phyloP scores from a whole-genome alignment of 2,329 filamentous ascomycete genomes.

The Aspergillus sp. region DNA sequence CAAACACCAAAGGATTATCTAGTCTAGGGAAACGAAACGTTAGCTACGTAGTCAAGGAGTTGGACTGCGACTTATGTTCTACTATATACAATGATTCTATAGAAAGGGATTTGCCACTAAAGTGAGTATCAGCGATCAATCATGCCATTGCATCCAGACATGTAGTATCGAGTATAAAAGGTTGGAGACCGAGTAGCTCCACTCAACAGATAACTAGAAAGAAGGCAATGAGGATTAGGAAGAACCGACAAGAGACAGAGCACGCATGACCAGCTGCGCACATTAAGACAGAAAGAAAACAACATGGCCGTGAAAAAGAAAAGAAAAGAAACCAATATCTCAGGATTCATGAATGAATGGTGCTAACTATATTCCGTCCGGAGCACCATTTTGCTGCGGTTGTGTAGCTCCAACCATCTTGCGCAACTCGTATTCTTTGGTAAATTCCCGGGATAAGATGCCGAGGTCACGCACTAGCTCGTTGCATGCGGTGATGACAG shows the following conservation, averaged over 20 bases:
- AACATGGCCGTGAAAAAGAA: not conserved
- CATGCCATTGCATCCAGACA: conserved; percentile 6
- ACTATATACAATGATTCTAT: not conserved
- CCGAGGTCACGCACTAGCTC: conserved; percentile 79
- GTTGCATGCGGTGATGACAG: conserved; percentile 75
- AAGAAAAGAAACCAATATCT: not conserved
- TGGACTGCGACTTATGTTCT: not conserved
- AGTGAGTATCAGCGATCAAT: not conserved
- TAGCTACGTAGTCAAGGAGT: not conserved
- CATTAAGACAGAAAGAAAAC: conserved; percentile 6
- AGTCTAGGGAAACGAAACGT: not conserved
- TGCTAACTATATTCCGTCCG: conserved; percentile 22
- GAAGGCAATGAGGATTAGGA: not conserved
- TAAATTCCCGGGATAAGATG: conserved; percentile 81
- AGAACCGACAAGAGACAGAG: conserved; percentile 7
- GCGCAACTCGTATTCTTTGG: conserved; percentile 84
- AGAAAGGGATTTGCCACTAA: not conserved
- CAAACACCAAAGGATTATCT: not conserved
- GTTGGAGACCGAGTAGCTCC: not conserved
- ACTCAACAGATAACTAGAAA: not conserved
- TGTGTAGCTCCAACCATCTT: conserved; percentile 75
- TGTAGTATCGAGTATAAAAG: conserved; percentile 1
- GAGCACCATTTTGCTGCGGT: conserved; percentile 35
- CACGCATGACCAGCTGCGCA: conserved; percentile 25
- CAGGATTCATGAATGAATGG: too few relatives aligned